Conservation (phyloP, 2,329 filamentous ascomycete genomes). For the Corinectria fuckeliana region DNA sequence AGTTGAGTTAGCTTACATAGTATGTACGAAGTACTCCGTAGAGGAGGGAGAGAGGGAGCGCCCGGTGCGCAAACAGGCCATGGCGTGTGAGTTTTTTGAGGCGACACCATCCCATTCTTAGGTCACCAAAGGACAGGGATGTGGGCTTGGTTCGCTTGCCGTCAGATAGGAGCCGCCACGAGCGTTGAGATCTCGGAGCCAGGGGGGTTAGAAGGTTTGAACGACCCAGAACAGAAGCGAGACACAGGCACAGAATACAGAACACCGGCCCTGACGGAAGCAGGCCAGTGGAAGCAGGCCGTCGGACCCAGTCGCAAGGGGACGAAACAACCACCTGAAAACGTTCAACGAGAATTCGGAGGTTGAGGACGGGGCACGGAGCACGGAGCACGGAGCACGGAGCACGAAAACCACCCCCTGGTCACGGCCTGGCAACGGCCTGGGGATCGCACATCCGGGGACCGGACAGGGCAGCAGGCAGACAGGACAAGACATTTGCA, state of each 20-base stretch:
- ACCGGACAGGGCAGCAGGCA: not conserved
- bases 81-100: not conserved
- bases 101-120: not conserved
- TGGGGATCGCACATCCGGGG: not conserved
- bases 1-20: not conserved
- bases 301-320: not conserved
- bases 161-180: slow-evolving; percentile 28
- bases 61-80: not conserved
- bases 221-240: slow-evolving; percentile 1
- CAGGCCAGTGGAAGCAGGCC: not conserved
- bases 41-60: not conserved
- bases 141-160: slow-evolving; percentile 16
- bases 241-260: not conserved
- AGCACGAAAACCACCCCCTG: not conserved
- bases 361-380: too few relatives aligned
- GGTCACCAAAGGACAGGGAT: slow-evolving; percentile 12
- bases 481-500: slow-evolving; percentile 13
- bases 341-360: too few relatives aligned
- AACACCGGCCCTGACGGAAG: not conserved
- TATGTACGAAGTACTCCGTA: too few relatives aligned
- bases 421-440: not conserved
- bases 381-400: not conserved
- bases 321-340: not conserved
- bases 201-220: too few relatives aligned
- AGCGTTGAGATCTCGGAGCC: slow-evolving; percentile 28